Conservation (phyloP, 2,329 filamentous ascomycete species). For the Cercospora citrullina region DNA sequence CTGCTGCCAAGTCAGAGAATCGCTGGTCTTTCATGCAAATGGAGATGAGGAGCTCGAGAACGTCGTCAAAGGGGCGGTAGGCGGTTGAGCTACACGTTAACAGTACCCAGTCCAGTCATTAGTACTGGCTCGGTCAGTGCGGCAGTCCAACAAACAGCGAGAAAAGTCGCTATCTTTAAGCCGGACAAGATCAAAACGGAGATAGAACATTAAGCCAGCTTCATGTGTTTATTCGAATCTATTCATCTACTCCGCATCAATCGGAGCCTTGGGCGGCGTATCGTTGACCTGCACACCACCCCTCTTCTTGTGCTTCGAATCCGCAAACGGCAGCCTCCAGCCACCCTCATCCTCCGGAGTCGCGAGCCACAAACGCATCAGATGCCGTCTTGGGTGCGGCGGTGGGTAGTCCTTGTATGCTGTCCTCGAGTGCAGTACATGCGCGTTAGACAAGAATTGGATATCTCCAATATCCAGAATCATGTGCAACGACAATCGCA, state of each 20-base stretch:
- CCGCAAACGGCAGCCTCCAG: conserved; percentile 80
- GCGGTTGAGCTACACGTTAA: background rate
- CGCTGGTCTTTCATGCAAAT: background rate
- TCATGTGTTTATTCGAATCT: background rate
- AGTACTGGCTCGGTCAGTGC: background rate
- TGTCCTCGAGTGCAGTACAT: conserved; percentile 78
- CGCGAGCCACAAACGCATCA: conserved; percentile 82
- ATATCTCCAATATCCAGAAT: conserved; percentile 83
- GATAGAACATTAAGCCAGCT: background rate
- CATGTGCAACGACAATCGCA: conserved; percentile 76
- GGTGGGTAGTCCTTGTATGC: conserved; percentile 72
- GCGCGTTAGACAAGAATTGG: conserved; percentile 79
- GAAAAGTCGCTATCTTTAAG: background rate
- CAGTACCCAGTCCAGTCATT: background rate
- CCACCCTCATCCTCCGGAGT: conserved; percentile 81
- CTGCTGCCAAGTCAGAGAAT: background rate
- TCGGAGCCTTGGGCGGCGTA: conserved; percentile 68
- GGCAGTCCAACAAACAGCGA: background rate
- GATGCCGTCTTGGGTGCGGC: conserved; percentile 69
- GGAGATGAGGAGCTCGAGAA: background rate
- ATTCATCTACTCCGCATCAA: conserved; percentile 69
- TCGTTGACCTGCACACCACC: conserved; percentile 87
- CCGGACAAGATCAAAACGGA: background rate
- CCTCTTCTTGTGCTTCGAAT: conserved; percentile 79
- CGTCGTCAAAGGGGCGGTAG: background rate